Base-by-base conservation (phyloP, 2,329 filamentous ascomycete species). In the Ophiocordyceps camponoti-saundersi region DNA sequence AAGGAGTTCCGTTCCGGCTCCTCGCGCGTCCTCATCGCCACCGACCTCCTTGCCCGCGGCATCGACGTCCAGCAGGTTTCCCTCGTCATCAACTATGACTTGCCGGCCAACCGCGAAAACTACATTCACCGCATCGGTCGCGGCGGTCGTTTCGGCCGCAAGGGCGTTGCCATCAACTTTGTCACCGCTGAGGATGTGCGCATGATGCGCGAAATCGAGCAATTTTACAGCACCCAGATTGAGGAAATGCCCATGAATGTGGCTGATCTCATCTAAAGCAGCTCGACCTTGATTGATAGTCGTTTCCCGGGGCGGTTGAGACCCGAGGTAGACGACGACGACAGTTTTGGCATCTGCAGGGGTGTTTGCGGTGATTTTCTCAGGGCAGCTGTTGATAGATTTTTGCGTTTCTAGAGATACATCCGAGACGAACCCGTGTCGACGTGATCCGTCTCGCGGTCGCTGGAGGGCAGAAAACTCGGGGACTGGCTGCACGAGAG, bases 121-220 rank as follows among this genome's bases (percentile, higher is more conserved):
- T 98, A 98, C 80, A 98, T 98, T 64, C 92, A 98, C 74, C 85
- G 92, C 67, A 98, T 98, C 64, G 92, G 92, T 79, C 90, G 92
- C 81, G 89, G 89, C 75, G 92, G 92, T 73, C 89, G 92, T 77
- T 98, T 98, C 75, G 92, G 92, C 70, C 88, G 92, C 70, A 98
- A 98, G 83, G 92, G 92, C 83, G 92, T 98, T 68, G 92, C 92
- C 63, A 98, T 98, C 80, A 98, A 98, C 86, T 98, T 98, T 68
- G 92, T 98, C 67, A 96, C 90, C 52, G 87, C 88, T 61, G 92
- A 98, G 57, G 92, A 98, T 71, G 92, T 98, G 62, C 88, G 90
- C 69, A 96, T 98, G 86, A 93, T 98, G 86, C 82, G 92, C 68
- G 92, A 98, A 72, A 98, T 98, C 60, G 92, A 98, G 71, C 87